Conservation (phyloP, 495 filamentous ascomycete species). For the Geoglossum glabrum region DNA sequence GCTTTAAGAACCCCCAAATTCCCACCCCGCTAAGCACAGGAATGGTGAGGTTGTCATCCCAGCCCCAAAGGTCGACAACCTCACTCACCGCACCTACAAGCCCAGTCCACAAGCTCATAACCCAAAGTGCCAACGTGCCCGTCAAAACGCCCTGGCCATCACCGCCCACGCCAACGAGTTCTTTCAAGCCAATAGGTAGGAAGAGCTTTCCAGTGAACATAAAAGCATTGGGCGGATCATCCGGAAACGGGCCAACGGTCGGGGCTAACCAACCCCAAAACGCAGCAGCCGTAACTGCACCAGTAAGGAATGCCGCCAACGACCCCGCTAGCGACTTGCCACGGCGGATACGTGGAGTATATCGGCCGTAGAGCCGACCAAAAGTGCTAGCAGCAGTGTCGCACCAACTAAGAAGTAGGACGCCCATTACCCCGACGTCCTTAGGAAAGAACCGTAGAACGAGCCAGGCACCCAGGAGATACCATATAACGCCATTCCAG, state of each 20-base stretch:
- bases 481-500: constrained; percentile 95
- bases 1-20: constrained; percentile 81
- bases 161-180: constrained; percentile 19
- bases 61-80: constrained; percentile 72
- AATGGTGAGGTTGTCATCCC: constrained; percentile 96
- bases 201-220: constrained; percentile 61
- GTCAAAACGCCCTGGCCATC: constrained; percentile 28
- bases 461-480: constrained; percentile 72
- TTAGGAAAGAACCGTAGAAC: constrained; percentile 80
- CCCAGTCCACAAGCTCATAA: constrained; percentile 75
- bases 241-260: constrained; percentile 38
- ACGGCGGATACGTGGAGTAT: constrained; percentile 62
- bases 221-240: constrained; percentile 46
- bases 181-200: constrained; percentile 30
- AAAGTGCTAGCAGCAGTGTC: constrained; percentile 93
- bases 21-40: constrained; percentile 78
- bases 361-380: constrained; percentile 67
- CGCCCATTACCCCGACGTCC: constrained; percentile 76
- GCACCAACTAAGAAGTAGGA: constrained; percentile 88
- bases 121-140: constrained; percentile 55
- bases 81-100: constrained; percentile 74
- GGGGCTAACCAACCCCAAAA: constrained; percentile 84
- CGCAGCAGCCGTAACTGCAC: constrained; percentile 54
- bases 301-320: constrained; percentile 60
- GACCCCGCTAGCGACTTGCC: constrained; percentile 89